Percentiles rank a stretch among this genome's conserved stretches.
These are phyloP conservation scores for Talaromyces adpressus DNA, from an alignment of 495 filamentous ascomycete genomes.

Conservation along the genomic window DNA sequence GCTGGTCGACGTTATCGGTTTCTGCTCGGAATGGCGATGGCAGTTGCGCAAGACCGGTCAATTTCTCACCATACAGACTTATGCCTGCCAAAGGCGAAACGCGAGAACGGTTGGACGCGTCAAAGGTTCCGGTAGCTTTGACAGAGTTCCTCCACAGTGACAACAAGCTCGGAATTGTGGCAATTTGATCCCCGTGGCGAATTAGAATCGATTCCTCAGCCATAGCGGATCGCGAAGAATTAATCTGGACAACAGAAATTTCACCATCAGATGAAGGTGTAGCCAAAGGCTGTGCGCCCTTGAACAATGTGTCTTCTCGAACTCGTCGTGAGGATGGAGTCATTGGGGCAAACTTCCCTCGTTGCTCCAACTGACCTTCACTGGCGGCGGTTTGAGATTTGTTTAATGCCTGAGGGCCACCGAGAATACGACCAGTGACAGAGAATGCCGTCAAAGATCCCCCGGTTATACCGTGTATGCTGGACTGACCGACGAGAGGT, in stretches of 20 bases:
- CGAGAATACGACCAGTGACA: conserved; percentile 59
- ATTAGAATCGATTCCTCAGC: conserved; percentile 60
- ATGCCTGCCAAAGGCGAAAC: conserved; percentile 42
- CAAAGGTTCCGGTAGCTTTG: conserved; percentile 51
- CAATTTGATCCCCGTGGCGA: conserved; percentile 57
- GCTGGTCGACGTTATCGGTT: conserved; percentile 31
- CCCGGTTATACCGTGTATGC: conserved; percentile 52
- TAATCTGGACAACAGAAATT: conserved; percentile 50
- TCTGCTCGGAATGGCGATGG: conserved; percentile 23
- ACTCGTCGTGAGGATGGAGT: conserved; percentile 71
- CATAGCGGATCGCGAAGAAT: conserved; percentile 37
- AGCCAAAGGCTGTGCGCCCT: conserved; percentile 24
- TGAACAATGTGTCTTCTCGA: conserved; percentile 48
- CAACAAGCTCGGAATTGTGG: conserved; percentile 56
- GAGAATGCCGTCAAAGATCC: conserved; percentile 61
- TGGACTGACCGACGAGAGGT: conserved; percentile 49
- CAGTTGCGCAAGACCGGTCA: conserved; percentile 52
- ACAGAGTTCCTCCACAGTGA: conserved; percentile 61
- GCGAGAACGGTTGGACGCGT: conserved; percentile 38
- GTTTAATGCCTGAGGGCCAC: conserved; percentile 19
- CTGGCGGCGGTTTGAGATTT: conserved; percentile 27
- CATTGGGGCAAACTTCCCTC: conserved; percentile 67
- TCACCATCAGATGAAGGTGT: conserved; percentile 48
- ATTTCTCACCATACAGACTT: conserved; percentile 58
- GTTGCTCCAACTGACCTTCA: conserved; percentile 30